Base-by-base conservation (phyloP, 163 green algal species). In the Volvox carteri region DNA sequence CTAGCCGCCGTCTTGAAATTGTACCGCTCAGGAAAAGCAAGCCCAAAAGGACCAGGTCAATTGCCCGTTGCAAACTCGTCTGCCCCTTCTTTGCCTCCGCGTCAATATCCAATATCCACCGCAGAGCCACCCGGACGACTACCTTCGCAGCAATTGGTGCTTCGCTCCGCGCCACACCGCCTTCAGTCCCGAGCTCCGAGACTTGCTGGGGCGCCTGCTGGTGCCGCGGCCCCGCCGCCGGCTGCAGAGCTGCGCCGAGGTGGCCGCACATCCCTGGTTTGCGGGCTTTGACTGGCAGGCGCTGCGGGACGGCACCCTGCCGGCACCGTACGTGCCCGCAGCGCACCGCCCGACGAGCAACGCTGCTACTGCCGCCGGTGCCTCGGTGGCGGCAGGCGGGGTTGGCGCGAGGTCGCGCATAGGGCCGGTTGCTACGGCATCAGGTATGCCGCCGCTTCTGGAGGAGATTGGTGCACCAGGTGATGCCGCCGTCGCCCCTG, bases 201-300 rank as follows among this genome's bases (percentile, higher is more conserved):
- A 89, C 39, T 73, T 89, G 41, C 72, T 89, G 28, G 16, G 14
- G 18, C 84, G 84, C 28, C 72, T 89, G 84, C 39, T 89, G 18
- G 23, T 54, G 11, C 25, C 52, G 35, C 80, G 79, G 52, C 84
- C 72, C 1, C 54, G 72, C n/a, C 84, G 72, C 28, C 72, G 84
- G 2, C 72, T 30, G 54, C 84, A 89, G 84, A 67, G 35, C 28
- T 81, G 67, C 54, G 84, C 41, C 1, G 72, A 89, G 30, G 70
- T 77, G 16, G 18, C 5, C 11, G 54, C 52, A n/a, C 84, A 89
- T 72, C 72, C 70, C 18, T 89, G 84, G 84, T 89, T 89, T 28
- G 72, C 37, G 23, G 84, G 72, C 52, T 89, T 89, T 42, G 41
- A 89, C 30, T 89, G 84, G 84, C 72, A 84, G 72, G 84, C 11